Conservation (phyloP, 441 rosid species). For the Syzygium syzygioides region DNA sequence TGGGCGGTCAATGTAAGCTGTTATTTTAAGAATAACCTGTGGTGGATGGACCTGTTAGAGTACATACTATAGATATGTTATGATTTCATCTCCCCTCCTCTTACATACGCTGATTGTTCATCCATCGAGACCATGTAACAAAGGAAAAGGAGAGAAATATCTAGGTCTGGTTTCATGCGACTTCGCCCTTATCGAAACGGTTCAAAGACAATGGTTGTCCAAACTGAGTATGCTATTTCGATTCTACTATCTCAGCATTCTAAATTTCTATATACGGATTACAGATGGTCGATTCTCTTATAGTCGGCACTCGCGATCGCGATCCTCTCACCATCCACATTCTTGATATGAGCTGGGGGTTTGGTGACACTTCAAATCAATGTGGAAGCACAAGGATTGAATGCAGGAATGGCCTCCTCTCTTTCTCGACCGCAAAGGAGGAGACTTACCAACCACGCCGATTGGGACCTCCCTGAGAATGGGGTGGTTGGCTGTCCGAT, state of each 20-base stretch:
- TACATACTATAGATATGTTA: rapidly evolving
- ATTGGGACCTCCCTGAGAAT: not conserved
- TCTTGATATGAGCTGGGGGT: not conserved
- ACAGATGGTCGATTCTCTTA: not conserved
- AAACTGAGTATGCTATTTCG: not conserved
- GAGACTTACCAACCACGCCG: not conserved
- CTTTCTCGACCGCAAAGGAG: not conserved
- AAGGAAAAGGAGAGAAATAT: not conserved
- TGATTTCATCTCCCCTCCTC: not conserved
- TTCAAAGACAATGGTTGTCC: not conserved
- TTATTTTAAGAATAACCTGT: not conserved
- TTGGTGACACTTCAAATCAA: not conserved
- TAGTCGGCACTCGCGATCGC: not conserved
- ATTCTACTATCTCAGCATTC: not conserved
- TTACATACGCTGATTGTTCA: not conserved
- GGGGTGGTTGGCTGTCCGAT: not conserved
- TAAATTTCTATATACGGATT: not conserved
- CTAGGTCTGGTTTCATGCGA: rapidly evolving
- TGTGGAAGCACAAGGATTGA: not conserved
- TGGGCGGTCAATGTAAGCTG: rapidly evolving
- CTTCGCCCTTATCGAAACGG: not conserved
- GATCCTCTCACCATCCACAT: not conserved
- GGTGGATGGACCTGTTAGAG: rapidly evolving
- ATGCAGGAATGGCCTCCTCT: not conserved
- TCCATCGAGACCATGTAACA: not conserved